phyloP scores from a whole-genome alignment of 2,329 filamentous ascomycete genomes.

The Paecilomyces fulvus region DNA sequence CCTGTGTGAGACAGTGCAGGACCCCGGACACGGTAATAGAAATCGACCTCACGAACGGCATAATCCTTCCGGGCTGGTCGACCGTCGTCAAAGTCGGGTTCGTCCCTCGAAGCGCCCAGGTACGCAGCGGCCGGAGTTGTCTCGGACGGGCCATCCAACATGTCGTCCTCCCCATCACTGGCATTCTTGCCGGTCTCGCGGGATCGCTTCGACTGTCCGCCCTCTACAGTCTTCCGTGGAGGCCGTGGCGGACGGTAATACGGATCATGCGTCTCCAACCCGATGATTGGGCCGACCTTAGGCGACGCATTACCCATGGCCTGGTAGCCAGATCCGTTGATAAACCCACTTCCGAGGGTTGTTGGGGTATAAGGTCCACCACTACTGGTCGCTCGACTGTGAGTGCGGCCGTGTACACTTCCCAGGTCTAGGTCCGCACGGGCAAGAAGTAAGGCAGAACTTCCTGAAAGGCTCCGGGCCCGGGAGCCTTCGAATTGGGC shows the following conservation, averaged over 20 bases:
- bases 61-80: slow-evolving; percentile 66
- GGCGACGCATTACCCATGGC: slow-evolving; percentile 37
- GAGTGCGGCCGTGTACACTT: slow-evolving; percentile 37
- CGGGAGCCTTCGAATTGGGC: slow-evolving; percentile 46
- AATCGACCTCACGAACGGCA: slow-evolving; percentile 87
- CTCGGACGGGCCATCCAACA: slow-evolving; percentile 32
- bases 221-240: slow-evolving; percentile 56
- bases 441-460: slow-evolving; percentile 54
- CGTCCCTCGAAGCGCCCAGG: slow-evolving; percentile 44
- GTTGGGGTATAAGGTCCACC: slow-evolving; percentile 60
- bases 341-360: slow-evolving; percentile 66
- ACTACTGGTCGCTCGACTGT: slow-evolving; percentile 51
- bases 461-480: slow-evolving; percentile 52
- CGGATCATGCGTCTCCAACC: slow-evolving; percentile 56
- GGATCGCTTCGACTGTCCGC: slow-evolving; percentile 26
- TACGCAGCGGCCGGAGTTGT: slow-evolving; percentile 47
- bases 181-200: slow-evolving; percentile 13
- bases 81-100: slow-evolving; percentile 45
- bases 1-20: slow-evolving; percentile 75
- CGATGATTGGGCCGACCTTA: slow-evolving; percentile 33
- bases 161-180: slow-evolving; percentile 22
- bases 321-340: slow-evolving; percentile 53
- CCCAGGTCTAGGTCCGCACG: slow-evolving; percentile 45
- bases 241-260: slow-evolving; percentile 82
- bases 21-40: slow-evolving; percentile 89